Conservation (phyloP, 257 asterid genomes). For the Nicotiana noctiflora region DNA sequence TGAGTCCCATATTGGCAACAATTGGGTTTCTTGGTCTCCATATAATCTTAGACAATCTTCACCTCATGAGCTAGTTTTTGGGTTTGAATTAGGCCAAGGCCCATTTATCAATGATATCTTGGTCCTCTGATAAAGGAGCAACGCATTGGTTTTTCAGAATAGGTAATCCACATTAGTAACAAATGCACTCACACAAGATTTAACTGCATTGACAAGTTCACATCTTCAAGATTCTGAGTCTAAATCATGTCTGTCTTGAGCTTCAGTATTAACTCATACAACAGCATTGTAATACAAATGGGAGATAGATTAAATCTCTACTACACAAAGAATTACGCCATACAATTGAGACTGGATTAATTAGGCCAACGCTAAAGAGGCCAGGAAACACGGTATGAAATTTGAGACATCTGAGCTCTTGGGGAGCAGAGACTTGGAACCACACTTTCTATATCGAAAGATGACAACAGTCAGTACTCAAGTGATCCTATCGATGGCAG, state of each 20-base stretch:
- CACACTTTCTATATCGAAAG: background rate
- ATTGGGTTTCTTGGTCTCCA: too few species aligned
- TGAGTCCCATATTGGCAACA: too few species aligned
- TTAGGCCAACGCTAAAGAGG: background rate
- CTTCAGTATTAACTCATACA: background rate
- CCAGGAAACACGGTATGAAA: background rate
- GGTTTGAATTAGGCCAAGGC: too few species aligned
- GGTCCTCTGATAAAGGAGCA: background rate
- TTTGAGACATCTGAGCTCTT: background rate
- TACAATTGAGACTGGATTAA: background rate
- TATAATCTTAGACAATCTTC: too few species aligned
- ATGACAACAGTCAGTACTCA: constrained; percentile 33
- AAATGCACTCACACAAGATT: background rate
- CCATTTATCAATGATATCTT: background rate
- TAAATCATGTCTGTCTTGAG: background rate
- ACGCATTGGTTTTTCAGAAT: background rate
- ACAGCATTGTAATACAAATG: background rate
- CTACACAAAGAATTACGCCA: background rate
- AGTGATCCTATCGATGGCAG: constrained; percentile 69
- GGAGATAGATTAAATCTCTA: background rate
- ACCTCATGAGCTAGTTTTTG: too few species aligned
- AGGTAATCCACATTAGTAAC: background rate
- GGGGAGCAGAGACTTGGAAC: background rate
- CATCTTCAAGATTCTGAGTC: background rate
- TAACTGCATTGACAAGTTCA: background rate